phyloP scores from a whole-genome alignment of 2,329 filamentous ascomycete species.

The Lecanicillium sp. region DNA sequence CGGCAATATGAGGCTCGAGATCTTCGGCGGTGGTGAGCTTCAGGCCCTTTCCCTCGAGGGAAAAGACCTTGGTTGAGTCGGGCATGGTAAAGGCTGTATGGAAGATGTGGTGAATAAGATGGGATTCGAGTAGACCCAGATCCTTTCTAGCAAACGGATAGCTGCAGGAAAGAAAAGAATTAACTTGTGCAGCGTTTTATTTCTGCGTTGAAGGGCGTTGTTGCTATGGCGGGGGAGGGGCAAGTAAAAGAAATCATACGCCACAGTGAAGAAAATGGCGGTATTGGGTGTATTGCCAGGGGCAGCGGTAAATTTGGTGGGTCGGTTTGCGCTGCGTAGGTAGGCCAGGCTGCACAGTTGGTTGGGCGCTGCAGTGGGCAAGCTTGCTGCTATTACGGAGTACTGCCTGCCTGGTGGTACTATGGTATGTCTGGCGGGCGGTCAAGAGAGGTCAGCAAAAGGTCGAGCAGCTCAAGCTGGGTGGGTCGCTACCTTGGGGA shows the following conservation, averaged over 20 bases:
- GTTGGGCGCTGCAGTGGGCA: not conserved
- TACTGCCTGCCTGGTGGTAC: no score
- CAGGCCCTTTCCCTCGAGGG: slow-evolving; percentile 82
- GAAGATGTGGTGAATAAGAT: no score
- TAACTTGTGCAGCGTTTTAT: no score
- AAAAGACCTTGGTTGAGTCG: slow-evolving; percentile 62
- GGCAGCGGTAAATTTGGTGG: slow-evolving; percentile 7
- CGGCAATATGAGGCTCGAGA: slow-evolving; percentile 74
- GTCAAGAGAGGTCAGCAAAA: no score
- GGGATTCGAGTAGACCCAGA: no score
- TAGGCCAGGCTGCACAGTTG: no score
- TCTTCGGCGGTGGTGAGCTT: slow-evolving; percentile 88
- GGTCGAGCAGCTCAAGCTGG: no score
- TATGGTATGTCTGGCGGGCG: no score
- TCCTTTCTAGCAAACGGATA: no score
- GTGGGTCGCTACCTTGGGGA: no score
- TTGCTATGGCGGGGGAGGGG: slow-evolving; percentile 9
- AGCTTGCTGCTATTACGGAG: no score
- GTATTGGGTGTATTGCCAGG: slow-evolving; percentile 1
- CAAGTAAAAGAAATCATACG: slow-evolving; percentile 1
- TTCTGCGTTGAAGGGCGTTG: not conserved
- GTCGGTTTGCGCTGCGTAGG: not conserved
- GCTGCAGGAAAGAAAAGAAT: not conserved
- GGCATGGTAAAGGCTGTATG: slow-evolving; percentile 32
- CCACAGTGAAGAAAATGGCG: no score